Base-by-base conservation (phyloP, 2,329 filamentous ascomycete genomes). In the Whalleya microplaca region DNA sequence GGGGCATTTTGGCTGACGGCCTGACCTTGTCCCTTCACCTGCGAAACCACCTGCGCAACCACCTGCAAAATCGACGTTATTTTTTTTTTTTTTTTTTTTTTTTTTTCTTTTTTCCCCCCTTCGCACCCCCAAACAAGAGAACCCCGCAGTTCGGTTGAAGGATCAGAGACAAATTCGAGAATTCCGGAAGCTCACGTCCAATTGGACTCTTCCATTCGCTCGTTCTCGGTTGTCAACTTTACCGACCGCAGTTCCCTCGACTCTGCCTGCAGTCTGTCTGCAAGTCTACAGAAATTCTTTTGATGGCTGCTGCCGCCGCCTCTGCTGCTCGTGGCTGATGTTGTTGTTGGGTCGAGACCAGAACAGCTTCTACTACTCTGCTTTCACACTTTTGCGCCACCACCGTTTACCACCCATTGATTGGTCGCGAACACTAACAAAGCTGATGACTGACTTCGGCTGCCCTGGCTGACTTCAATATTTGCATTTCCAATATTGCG, bases 61-160 rank as follows among this genome's bases (percentile, higher is more conserved):
- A n/a, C n/a, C n/a, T n/a, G n/a, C n/a, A n/a, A n/a, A n/a, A 29
- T 29, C 12, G 27, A 29, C 27, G 27, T 12, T 29, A 5, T 29
- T 29, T 29, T 29, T 12, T 12, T 29, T 29, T 5, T 12, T 12
- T 12, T 29, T 12, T n/a, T n/a, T n/a, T n/a, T n/a, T n/a, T n/a
- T 16, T 12, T 37, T 16, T 16, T 12, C 9, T 12, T 16, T 16
- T 37, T 37, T 12, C 27, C 5, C 6, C 32, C 32, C 32, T 37
- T 37, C 32, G 6, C 32, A 16, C 32, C 32, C 32, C 32, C 32
- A 12, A 12, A 37, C 8, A 37, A 12, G 27, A 29, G 55, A 62
- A 66, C 66, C 66, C 66, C 66, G 66, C 66, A 64, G 62, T 64
- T 64, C 59, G 61, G 56, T 58, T 60, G 51, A 58, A 58, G 56